A percentile compares a stretch with the other conserved stretches of the same genome.
Evolutionary conservation across 345 rosid species (phyloP).

Genomic region (Rhizophora apiculata): DNA sequence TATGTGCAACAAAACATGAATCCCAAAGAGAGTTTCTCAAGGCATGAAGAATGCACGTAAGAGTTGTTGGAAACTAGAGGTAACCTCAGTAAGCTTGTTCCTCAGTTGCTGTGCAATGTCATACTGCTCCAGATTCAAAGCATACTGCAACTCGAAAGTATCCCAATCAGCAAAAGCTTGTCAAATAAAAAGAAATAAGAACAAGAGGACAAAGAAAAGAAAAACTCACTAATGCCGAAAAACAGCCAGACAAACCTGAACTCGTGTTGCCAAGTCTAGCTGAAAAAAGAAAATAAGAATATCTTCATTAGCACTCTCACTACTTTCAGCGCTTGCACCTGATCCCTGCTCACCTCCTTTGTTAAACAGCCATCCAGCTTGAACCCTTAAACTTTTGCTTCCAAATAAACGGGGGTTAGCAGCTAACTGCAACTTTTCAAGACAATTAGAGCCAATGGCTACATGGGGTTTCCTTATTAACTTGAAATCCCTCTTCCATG

Average conservation of each 20-base stretch:
- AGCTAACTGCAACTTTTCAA: constrained; percentile 28
- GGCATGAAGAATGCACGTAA: background rate
- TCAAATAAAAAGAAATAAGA: constrained; percentile 10
- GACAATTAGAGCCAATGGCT: constrained; percentile 22
- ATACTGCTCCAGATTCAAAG: constrained; percentile 81
- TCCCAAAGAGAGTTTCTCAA: background rate
- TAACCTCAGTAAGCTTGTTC: constrained; percentile 85
- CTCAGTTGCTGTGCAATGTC: constrained; percentile 80
- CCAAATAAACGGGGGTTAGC: constrained; percentile 26
- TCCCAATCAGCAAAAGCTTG: constrained; percentile 11
- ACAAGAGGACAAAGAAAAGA: background rate
- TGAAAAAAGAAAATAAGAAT: constrained; percentile 84
- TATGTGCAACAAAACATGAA: background rate
- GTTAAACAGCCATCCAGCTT: constrained; percentile 82
- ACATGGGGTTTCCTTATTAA: constrained; percentile 27
- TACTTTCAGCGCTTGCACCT: constrained; percentile 64
- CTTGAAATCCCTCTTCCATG: constrained; percentile 38
- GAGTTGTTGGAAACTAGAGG: constrained; percentile 5
- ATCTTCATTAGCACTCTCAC: constrained; percentile 92
- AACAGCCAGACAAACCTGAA: constrained; percentile 51
- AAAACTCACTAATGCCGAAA: background rate
- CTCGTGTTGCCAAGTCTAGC: constrained; percentile 82
- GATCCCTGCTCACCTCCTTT: constrained; percentile 50
- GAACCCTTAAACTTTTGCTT: constrained; percentile 45
- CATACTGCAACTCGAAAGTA: constrained; percentile 54